Evolutionary conservation across 331 rosid genomes (phyloP).

Genomic region (Quercus tomentella): DNA sequence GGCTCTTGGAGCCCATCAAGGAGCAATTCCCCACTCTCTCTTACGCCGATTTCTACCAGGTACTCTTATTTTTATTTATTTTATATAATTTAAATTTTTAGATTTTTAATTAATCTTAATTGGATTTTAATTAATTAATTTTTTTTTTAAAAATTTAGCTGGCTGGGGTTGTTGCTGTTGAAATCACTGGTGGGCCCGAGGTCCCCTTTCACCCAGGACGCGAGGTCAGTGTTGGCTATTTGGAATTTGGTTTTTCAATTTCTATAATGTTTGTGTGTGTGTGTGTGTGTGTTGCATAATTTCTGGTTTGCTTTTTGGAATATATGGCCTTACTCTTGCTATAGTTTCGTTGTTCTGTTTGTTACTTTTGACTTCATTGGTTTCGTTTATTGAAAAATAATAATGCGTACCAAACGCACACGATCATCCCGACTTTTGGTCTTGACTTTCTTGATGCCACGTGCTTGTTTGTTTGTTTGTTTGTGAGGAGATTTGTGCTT

Average conservation of each 20-base stretch:
- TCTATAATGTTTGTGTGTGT: not conserved
- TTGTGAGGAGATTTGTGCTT: not conserved
- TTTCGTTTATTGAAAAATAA: not conserved
- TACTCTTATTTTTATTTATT: not conserved
- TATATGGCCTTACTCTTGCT: not conserved
- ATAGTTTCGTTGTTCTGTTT: not conserved
- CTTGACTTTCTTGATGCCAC: not conserved
- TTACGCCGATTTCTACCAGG: conserved; percentile 94
- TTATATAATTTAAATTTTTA: not conserved
- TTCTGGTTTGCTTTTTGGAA: not conserved
- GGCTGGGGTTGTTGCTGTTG: conserved; percentile 96
- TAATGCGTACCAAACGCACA: not conserved
- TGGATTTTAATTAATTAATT: not conserved
- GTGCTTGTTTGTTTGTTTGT: not conserved
- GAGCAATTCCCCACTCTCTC: conserved; percentile 63
- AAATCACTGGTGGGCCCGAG: conserved; percentile 96
- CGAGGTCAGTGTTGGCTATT: conserved; percentile 39
- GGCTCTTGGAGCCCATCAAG: conserved; percentile 91
- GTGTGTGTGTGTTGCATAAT: not conserved
- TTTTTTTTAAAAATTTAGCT: conserved; percentile 23
- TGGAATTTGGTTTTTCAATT: not conserved
- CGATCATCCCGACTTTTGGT: not conserved
- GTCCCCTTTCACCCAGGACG: conserved; percentile 96
- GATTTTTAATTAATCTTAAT: not conserved
- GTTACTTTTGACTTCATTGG: not conserved